Evolutionary conservation across 768 basidiomycete species (phyloP), one percentile per base, ranked within the genome.

Genomic region (Pholiota microspora): DNA sequence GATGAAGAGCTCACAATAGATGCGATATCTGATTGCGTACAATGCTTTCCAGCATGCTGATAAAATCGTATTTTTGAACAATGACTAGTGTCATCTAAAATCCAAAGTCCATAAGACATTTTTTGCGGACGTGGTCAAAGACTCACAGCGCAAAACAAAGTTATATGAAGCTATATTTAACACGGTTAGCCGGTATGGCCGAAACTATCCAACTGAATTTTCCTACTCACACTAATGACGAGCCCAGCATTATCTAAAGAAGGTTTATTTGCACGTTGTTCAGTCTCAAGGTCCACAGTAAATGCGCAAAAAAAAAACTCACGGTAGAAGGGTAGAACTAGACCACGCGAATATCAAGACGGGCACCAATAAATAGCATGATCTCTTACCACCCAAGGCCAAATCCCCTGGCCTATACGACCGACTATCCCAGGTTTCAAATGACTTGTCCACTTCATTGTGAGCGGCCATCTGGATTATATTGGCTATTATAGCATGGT

Each of bases 401-500:
- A 81, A 71, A 58, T 84, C 82, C 16, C 83, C 84, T 13, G 80
- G 71, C 53, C 67, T 69, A 64, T 76, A 80, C n/a, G 68, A 64
- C 51, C 56, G 64, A 54, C 35, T 50, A 15, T 59, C 53, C 34
- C 74, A 70, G 50, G 64, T 62, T 23, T 59, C 62, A 48, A 71
- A 36, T 10, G 46, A 45, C 32, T 54, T 60, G 31, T 63, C 63
- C 21, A 67, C 59, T 50, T 65, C 62, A 55, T 75, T 74, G 50
- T 78, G 79, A 15, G 65, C 64, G 6, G 77, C 77, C 59, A 79
- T 72, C 61, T 81, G 81, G 24, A 85, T 64, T 27, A 82, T 60
- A 55, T 85, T 84, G 34, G 80, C 75, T 54, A 85, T 79, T n/a
- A 79, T 67, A 7, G 77, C 78, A 61, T 76, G 72, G 59, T 83